Evolutionary conservation across 106 monocot genomes (phyloP), one percentile per base, ranked within the genome.

Genomic region (Apostasia ramifera): DNA sequence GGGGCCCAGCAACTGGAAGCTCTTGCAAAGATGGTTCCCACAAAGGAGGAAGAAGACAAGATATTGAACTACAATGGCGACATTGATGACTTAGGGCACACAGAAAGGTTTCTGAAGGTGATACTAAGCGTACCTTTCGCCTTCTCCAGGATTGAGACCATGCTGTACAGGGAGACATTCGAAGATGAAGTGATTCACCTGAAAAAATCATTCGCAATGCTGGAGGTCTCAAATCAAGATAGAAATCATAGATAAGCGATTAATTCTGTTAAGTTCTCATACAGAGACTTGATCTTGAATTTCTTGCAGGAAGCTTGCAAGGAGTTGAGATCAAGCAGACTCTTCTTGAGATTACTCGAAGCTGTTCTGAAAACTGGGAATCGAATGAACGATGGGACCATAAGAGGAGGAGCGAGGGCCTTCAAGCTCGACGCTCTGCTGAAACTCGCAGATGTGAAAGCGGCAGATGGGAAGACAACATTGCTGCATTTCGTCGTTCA

Each of bases 401-500:
- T 76, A 52, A 70, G 97, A 68, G 97, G 97, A n/a, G 92, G 90
- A 0, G 97, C 97, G 1, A 84, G 64, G 74, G 97, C 97, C 1
- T 98, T 92, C 92, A 98, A 93, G 43, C 92, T 98, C 14, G 92
- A 98, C 62, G 81, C 97, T 6, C 77, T 92, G 43, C 80, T 98
- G 15, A 92, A 93, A 78, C 90, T 98, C 5, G 81, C 90, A 11
- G 87, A 93, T 72, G 92, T 98, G 2, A 98, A 93, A 52, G 92
- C 90, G 69, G 80, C 87, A 0, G 97, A 98, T 68, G 97, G 97
- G 8, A 98, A 89, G 70, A 93, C 97, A 42, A 92, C 89, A 44
- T 73, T 98, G 47, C 87, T 98, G 10, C 92, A 93, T 75, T 98
- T 98, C 72, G 92, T 98, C 4, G 85, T 93, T 6, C 92, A 98